Percentiles rank a stretch among this genome's conserved stretches.
phyloP scores from a whole-genome alignment of 805 yeast genomes.

The Ogataea nakhonphanomensis region DNA sequence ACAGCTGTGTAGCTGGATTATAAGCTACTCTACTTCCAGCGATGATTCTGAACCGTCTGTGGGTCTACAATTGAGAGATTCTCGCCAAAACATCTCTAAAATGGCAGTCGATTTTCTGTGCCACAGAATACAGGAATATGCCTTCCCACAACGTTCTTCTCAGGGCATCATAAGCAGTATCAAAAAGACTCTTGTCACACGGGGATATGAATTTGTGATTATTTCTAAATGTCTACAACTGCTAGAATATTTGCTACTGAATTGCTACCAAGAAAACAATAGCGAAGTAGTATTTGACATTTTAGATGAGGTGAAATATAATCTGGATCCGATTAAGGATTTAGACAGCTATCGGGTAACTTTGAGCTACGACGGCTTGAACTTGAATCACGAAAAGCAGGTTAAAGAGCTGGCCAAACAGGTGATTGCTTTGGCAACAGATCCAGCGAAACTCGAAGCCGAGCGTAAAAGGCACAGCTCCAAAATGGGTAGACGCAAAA shows the following conservation, averaged over 20 bases:
- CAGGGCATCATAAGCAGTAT: conserved; percentile 16
- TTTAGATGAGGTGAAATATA: conserved; percentile 14
- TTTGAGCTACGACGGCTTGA: conserved; percentile 23
- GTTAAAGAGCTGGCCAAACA: conserved; percentile 16
- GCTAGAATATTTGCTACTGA: conserved; percentile 26
- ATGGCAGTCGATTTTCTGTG: conserved; percentile 20
- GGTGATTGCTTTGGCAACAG: conserved; percentile 15
- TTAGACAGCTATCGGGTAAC: conserved; percentile 16
- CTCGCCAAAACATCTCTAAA: conserved; percentile 19
- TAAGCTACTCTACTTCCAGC: conserved; percentile 14
- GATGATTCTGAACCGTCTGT: conserved; percentile 11
- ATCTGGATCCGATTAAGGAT: conserved; percentile 13
- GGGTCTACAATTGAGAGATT: conserved; percentile 1
- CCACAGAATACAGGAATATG: conserved; percentile 20
- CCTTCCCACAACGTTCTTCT: conserved; percentile 7
- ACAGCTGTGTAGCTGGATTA: conserved; percentile 26
- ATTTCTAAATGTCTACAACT: conserved; percentile 27
- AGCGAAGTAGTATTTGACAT: conserved; percentile 22
- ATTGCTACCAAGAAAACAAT: conserved; percentile 21
- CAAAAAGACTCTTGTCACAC: conserved; percentile 26
- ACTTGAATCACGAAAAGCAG: conserved; percentile 24
- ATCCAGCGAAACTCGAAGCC: conserved; percentile 10
- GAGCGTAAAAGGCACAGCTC: conserved; percentile 23
- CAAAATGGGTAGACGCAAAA: neutral
- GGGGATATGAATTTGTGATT: conserved; percentile 29